A percentile compares a stretch with the other conserved stretches of the same genome.
phyloP scores from a whole-genome alignment of 2,329 filamentous ascomycete species.

The Colletotrichum shisoi region DNA sequence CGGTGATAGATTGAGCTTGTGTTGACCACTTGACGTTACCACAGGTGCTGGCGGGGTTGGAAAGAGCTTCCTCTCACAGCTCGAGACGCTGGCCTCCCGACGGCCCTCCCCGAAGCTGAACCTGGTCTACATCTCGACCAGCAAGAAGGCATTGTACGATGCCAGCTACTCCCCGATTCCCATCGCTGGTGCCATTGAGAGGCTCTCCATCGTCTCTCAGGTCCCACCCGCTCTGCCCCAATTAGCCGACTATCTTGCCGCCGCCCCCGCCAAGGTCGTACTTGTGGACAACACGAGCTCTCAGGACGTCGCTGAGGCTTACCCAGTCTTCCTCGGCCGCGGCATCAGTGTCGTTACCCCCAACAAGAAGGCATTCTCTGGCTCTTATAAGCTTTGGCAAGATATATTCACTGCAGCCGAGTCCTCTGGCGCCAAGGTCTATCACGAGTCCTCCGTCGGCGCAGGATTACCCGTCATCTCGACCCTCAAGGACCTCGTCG shows the following conservation, averaged over 20 bases:
- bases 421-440: constrained; percentile 78
- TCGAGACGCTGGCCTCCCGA: constrained; percentile 71
- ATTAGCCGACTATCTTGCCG: constrained; percentile 78
- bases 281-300: constrained; percentile 97
- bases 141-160: constrained; percentile 81
- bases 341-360: constrained; percentile 93
- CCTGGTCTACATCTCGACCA: constrained; percentile 86
- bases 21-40: constrained; percentile 27
- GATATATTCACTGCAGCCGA: constrained; percentile 81
- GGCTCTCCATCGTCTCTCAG: constrained; percentile 69
- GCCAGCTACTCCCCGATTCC: constrained; percentile 73
- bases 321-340: constrained; percentile 79
- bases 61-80: constrained; percentile 86
- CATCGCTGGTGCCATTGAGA: constrained; percentile 66
- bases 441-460: constrained; percentile 94
- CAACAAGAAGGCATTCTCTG: constrained; percentile 98
- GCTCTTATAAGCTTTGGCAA: constrained; percentile 81
- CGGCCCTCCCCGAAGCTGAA: constrained; percentile 74
- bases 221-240: constrained; percentile 72
- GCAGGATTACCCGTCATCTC: constrained; percentile 93
- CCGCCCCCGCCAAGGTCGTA: constrained; percentile 79
- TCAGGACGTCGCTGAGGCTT: constrained; percentile 81
- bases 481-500: constrained; percentile 90
- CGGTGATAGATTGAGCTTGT: neutral
- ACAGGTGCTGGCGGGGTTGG: constrained; percentile 91